Base-by-base conservation (phyloP, 129 eudicot species). In the Artemisia annua region DNA sequence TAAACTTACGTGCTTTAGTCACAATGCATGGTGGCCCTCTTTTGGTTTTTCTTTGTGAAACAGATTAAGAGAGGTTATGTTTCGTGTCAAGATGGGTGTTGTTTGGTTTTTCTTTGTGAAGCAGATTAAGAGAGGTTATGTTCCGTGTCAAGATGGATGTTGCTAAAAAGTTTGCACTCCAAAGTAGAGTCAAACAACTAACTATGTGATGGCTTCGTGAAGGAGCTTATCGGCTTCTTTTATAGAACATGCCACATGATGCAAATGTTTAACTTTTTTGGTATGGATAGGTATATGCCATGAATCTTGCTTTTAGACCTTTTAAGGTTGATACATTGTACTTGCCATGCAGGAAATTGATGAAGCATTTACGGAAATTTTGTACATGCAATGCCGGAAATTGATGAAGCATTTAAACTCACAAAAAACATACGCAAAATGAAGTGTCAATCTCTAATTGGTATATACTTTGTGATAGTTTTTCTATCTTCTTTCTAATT, bases 81-180 rank as follows among this genome's bases (percentile, higher is more conserved):
- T 62, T 7, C 48, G 0, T 62, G 1, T 12, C 18, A 14, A 24
- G 10, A 22, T 8, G 8, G 35, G 11, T 62, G 48, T 62, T 46
- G 46, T n/a, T n/a, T n/a, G n/a, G n/a, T n/a, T 28, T 62, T 14
- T 30, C 67, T 62, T 62, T 62, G 30, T 14, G 67, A 62, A 62
- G 12, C 67, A 62, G 10, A 62, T 62, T 62, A 30, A 62, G 67
- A 32, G 17, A 28, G 35, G 67, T 19, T 20, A 57, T 18, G 35
- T 32, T 62, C 15, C 48, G 0, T 62, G 1, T 12, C 18, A 14
- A 24, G 10, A 22, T 8, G 8, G 35, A 20, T 62, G 48, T 62
- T 46, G 46, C 67, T 14, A 62, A 62, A 62, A 62, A 30, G 49
- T 30, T 62, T 13, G 22, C 44, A 35, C 15, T 15, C 11, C 15